Evolutionary conservation across 2,329 filamentous ascomycete species (phyloP), one percentile per base, ranked within the genome.

Genomic region (Stromatinia cepivora): DNA sequence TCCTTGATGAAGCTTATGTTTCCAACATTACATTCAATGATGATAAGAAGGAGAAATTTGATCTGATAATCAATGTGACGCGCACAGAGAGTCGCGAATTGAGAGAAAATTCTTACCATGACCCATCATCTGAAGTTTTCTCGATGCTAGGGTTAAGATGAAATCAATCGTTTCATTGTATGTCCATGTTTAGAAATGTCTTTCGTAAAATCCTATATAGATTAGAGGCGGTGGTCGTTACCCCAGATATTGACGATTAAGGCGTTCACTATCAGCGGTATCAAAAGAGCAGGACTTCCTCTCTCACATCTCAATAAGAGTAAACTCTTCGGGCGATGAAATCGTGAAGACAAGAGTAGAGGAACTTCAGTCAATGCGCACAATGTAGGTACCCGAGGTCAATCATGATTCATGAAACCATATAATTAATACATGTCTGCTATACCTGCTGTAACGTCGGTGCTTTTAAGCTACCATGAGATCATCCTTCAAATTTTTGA

Each of bases 371-470:
- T 64, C 39, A 56, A 48, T 54, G 39, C 28, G 31, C 36, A 56
- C 54, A 36, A 48, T 20, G 9, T 64, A 56, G 42, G 56, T n/a
- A 52, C 31, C 59, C 28, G 34, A 9, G 25, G 25, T 46, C 66
- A 71, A 70, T 71, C 70, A 69, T 75, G 76, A 76, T 76, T 71
- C 70, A 69, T 75, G 75, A 76, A 76, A 77, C 75, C 70, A 46
- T 36, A 66, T 66, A 62, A 68, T 70, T 66, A 62, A 68, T 70
- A 42, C 63, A 69, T 42, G 28, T 59, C 17, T 39, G 11, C 11
- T 54, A 62, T 61, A 66, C 66, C 34, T 34, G 10, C 54, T 48
- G 65, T 59, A 69, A 73, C 72, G 65, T 69, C 70, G 70, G 70
- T 64, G 65, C 66, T 74, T 76, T 73, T 75, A 73, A 70, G 48